Base-by-base conservation (phyloP, 2,329 filamentous ascomycete species). In the Diaporthe citri region DNA sequence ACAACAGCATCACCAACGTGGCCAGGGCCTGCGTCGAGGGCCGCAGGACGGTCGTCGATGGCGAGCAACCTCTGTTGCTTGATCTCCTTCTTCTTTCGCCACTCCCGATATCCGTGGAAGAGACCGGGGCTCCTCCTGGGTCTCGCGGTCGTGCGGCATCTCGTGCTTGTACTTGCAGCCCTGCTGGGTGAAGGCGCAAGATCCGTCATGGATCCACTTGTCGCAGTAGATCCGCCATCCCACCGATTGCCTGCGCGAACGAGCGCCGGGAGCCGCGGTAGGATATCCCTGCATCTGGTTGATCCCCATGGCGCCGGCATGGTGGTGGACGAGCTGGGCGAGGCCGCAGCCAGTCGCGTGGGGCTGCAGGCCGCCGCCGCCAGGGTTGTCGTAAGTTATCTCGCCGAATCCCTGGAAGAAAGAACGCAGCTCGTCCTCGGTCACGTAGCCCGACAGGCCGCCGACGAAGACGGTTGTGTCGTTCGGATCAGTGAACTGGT, bases 381-480 rank as follows among this genome's bases (percentile, higher is more conserved):
- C 6, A 25, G 25, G n/a, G n/a, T n/a, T n/a, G n/a, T n/a, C n/a
- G 51, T 28, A 55, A 10, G 51, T 25, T 55, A 55, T 55, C n/a
- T 55, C 25, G n/a, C 51, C 51, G n/a, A 55, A 55, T 25, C 51
- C 51, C n/a, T 28, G 51, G n/a, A 28, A 55, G 51, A 55, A 55
- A 15, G n/a, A 55, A 15, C 25, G 51, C n/a, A 28, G 51, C 51
- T 55, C 51, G 5, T 55, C 51, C 51, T 99, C 97, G 62, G 97
- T 99, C 77, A 99, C 97, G 82, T 99, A 99, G 78, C 97, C 97
- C 51, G 96, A 98, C 8, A 99, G 92, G 72, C 97, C 97, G 79
- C 97, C 97, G 73, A 99, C 97, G 81, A 99, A 99, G 77, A 99
- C 97, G 28, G 97, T 99, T 25, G 97, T 99, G 88, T 99, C 99